phyloP scores from a whole-genome alignment of 306 rosid genomes.

The Carpinus fangiana region DNA sequence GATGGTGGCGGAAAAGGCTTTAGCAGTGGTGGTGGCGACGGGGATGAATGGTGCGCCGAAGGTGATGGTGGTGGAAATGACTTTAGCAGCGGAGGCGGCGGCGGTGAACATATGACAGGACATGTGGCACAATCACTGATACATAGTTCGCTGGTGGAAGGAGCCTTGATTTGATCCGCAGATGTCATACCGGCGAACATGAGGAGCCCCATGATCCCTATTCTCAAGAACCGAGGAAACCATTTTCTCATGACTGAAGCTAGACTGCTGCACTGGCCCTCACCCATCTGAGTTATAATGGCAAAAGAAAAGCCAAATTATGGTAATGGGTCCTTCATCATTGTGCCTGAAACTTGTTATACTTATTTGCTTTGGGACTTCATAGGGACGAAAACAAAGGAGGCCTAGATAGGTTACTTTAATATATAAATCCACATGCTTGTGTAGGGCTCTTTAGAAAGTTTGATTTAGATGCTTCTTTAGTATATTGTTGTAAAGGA shows the following conservation, averaged over 20 bases:
- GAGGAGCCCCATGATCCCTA: slow-evolving; percentile 37
- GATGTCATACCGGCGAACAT: slow-evolving; percentile 33
- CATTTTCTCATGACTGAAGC: slow-evolving; percentile 11
- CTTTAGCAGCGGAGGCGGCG: slow-evolving; percentile 49
- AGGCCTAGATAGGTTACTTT: slow-evolving; percentile 4
- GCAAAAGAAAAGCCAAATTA: slow-evolving; percentile 17
- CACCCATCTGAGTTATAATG: slow-evolving; percentile 31
- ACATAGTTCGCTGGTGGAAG: slow-evolving; percentile 47
- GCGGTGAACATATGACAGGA: slow-evolving; percentile 73
- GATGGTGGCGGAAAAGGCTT: slow-evolving; percentile 17
- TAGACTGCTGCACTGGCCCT: slow-evolving; percentile 1
- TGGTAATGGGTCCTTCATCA: background rate
- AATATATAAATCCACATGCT: background rate
- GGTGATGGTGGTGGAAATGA: slow-evolving; percentile 42
- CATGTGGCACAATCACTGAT: slow-evolving; percentile 76
- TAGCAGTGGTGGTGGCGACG: slow-evolving; percentile 16
- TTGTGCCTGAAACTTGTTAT: slow-evolving; percentile 17
- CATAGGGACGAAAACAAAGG: slow-evolving; percentile 21
- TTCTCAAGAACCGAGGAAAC: slow-evolving; percentile 33
- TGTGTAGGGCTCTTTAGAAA: slow-evolving; percentile 35
- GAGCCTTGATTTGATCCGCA: slow-evolving; percentile 32
- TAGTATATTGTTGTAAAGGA: slow-evolving; percentile 40
- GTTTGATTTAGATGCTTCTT: slow-evolving; percentile 50
- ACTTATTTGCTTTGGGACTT: slow-evolving; percentile 18
- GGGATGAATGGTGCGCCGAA: slow-evolving; percentile 21